Evolutionary conservation across 2,329 filamentous ascomycete species (phyloP).

Genomic region (Lecanicillium sp.): DNA sequence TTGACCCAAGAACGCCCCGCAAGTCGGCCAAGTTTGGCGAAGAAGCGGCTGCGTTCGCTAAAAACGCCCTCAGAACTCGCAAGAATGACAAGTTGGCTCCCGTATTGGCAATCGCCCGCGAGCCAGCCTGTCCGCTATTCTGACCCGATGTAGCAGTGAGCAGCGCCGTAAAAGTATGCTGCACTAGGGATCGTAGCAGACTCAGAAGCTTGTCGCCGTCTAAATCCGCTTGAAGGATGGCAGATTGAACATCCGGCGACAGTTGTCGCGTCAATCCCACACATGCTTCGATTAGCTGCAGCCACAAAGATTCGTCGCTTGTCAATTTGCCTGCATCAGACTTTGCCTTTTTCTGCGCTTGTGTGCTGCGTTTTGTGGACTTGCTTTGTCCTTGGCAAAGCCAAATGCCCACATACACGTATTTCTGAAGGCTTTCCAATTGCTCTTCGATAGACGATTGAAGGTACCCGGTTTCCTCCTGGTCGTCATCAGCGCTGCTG

Average conservation of each 20-base stretch:
- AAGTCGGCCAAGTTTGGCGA: conserved; percentile 85
- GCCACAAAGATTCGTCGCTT: conserved; percentile 49
- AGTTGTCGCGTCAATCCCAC: conserved; percentile 57
- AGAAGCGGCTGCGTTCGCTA: conserved; percentile 69
- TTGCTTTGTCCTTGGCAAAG: conserved; percentile 81
- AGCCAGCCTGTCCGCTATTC: conserved; percentile 21
- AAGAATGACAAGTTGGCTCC: conserved; percentile 70
- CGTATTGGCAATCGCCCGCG: conserved; percentile 26
- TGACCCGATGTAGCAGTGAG: conserved; percentile 63
- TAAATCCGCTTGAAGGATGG: conserved; percentile 23
- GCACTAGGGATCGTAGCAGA: conserved; percentile 70
- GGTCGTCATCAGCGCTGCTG: conserved; percentile 46
- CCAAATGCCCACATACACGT: conserved; percentile 90
- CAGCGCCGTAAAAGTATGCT: conserved; percentile 83
- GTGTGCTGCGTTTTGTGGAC: conserved; percentile 36
- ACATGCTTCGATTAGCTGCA: conserved; percentile 50
- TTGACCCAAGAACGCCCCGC: conserved; percentile 73
- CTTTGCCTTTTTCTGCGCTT: conserved; percentile 44
- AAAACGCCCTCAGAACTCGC: conserved; percentile 79
- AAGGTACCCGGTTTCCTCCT: conserved; percentile 39
- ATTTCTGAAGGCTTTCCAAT: conserved; percentile 74
- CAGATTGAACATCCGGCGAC: conserved; percentile 42
- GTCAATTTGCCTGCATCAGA: conserved; percentile 35
- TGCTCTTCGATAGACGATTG: conserved; percentile 65
- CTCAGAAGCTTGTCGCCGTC: conserved; percentile 55